These are phyloP conservation scores for Isoetes engelmannii DNA, from an alignment of 83 land plant species.

Conservation along the genomic window DNA sequence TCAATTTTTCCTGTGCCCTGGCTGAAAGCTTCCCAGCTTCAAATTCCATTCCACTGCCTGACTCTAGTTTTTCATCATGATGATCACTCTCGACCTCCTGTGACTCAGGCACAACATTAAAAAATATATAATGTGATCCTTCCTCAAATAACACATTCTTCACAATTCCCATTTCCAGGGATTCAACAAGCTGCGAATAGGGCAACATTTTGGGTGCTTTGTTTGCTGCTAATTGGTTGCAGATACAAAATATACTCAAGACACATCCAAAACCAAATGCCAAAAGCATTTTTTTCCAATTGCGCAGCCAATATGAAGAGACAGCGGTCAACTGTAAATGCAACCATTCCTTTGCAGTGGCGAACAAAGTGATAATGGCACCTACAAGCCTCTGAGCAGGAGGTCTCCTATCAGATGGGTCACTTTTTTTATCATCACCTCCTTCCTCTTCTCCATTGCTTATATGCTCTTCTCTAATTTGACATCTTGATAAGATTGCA, in stretches of 20 bases:
- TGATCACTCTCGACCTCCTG: not conserved
- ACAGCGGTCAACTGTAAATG: no score
- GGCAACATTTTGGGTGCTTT: conserved; percentile 47
- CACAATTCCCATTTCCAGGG: conserved; percentile 51
- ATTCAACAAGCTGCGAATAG: conserved; percentile 66
- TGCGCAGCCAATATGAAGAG: not conserved
- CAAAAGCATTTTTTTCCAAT: not conserved
- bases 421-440: no score
- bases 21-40: conserved; percentile 10
- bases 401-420: no score
- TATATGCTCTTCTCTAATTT: no score
- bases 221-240: not conserved
- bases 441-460: no score
- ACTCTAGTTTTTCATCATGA: not conserved
- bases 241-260: not conserved
- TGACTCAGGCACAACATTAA: conserved; percentile 23
- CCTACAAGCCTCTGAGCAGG: no score
- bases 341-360: no score
- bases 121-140: conserved; percentile 69
- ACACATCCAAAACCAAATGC: not conserved
- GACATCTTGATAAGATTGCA: no score
- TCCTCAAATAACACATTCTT: conserved; percentile 68
- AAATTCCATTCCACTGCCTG: conserved; percentile 5
- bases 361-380: no score
- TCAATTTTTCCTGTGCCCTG: conserved; percentile 11